These are phyloP conservation scores for Candida tropicalis DNA, from an alignment of 1,139 yeast species.

Conservation along the genomic window DNA sequence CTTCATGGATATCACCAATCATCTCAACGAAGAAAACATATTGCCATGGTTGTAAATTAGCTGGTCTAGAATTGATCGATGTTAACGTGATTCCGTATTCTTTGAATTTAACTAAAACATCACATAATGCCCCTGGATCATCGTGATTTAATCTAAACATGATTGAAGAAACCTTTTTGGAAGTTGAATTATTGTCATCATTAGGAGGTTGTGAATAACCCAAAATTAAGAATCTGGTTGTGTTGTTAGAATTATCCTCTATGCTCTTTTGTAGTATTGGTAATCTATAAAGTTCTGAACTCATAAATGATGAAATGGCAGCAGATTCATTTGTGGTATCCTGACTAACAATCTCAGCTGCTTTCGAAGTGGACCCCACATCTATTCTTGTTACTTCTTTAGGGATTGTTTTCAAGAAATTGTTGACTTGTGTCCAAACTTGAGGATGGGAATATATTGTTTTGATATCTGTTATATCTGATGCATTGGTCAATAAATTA, in stretches of 20 bases:
- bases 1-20: constrained; percentile 34
- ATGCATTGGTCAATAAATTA: constrained; percentile 60
- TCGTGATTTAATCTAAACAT: constrained; percentile 70
- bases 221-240: constrained; percentile 81
- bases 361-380: constrained; percentile 78
- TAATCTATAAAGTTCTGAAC: constrained; percentile 63
- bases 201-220: constrained; percentile 31
- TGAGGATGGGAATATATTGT: constrained; percentile 91
- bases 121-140: constrained; percentile 75
- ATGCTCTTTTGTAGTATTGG: constrained; percentile 59
- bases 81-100: constrained; percentile 63
- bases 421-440: constrained; percentile 91
- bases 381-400: constrained; percentile 57
- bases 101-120: constrained; percentile 63
- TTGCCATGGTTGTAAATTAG: constrained; percentile 70
- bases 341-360: constrained; percentile 64
- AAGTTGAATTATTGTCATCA: constrained; percentile 10
- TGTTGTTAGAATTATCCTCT: constrained; percentile 73
- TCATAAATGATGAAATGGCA: constrained; percentile 56
- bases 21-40: constrained; percentile 80
- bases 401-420: constrained; percentile 45
- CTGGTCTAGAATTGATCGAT: constrained; percentile 75
- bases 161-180: constrained; percentile 48
- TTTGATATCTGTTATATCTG: constrained; percentile 44
- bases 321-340: constrained; percentile 42